These are phyloP conservation scores for Paulownia fortunei DNA, from an alignment of 257 asterid species.

Conservation along the genomic window DNA sequence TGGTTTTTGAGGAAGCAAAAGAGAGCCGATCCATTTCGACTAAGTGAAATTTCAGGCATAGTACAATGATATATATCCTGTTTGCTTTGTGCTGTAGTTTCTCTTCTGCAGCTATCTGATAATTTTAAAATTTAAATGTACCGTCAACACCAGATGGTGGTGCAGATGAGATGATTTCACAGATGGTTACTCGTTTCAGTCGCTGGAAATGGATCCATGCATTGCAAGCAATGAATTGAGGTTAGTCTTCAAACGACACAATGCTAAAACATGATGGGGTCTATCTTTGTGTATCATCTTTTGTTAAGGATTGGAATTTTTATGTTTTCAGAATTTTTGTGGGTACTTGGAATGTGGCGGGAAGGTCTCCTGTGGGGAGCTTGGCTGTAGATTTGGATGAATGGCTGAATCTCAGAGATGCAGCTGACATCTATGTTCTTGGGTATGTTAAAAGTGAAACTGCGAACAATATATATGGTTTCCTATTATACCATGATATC, in stretches of 20 bases:
- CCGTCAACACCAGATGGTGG: constrained; percentile 49
- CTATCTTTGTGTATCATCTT: background rate
- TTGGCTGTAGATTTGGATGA: constrained; percentile 84
- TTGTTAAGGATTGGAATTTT: constrained; percentile 10
- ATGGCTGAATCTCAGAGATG: constrained; percentile 83
- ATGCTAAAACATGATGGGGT: background rate
- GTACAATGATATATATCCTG: background rate
- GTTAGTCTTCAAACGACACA: constrained; percentile 40
- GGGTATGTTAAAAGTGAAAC: constrained; percentile 61
- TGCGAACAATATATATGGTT: background rate
- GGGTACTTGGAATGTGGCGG: constrained; percentile 98
- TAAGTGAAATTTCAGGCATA: constrained; percentile 55
- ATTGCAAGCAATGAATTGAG: constrained; percentile 55
- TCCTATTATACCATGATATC: background rate
- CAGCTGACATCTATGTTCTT: constrained; percentile 86
- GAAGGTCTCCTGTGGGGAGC: constrained; percentile 84
- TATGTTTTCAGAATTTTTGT: constrained; percentile 67
- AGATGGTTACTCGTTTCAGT: constrained; percentile 30
- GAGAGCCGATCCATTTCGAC: constrained; percentile 51
- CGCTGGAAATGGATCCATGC: constrained; percentile 57
- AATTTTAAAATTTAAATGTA: too few species aligned
- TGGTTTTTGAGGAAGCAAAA: constrained; percentile 73
- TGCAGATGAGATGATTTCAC: constrained; percentile 51
- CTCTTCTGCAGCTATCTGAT: background rate
- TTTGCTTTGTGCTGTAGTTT: background rate